Base-by-base conservation (phyloP, 805 yeast genomes). In the Saturnispora galanensis region DNA sequence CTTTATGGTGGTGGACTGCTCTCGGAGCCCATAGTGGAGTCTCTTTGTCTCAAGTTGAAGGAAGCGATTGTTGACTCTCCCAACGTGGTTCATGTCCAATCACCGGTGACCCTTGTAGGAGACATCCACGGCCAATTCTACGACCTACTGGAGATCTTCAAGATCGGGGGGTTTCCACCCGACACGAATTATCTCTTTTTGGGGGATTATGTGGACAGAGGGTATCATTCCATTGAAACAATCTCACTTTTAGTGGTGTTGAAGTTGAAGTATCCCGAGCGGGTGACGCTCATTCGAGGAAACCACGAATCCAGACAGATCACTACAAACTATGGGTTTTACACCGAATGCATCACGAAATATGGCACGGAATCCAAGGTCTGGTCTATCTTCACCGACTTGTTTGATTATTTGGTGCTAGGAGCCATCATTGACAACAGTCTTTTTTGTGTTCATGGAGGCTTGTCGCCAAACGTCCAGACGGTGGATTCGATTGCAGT, bases 61-160 rank as follows among this genome's bases (percentile, higher is more conserved):
- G 93, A 88, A 46, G 76, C 84, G 48, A 70, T 93, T 41, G 70
- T 89, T 15, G 66, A 71, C 34, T 95, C 86, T 52, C 82, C 95
- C 48, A 93, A 93, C 58, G 94, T 93, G 32, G 86, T 90, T 41
- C 83, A 86, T 37, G 69, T 93, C 7, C 68, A 70, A 31, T 76
- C 94, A 2, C 98, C 98, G 1, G 86, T 93, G 10, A 87, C 97
- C 0, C 86, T 93, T 7, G 97, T 93, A 4, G 98, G 98, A 1
- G 98, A 93, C 59, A 90, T 93, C 38, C 98, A 93, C 56, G 98
- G 97, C 8, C 98, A 93, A 63, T 93, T 85, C 58, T 94, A 89
- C 60, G 98, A 93, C 60, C 67, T 93, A 44, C 63, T 93, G 29
- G 98, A 93, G 61, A 87, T 93, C 31, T 93, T 93, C 65, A 78